Base-by-base conservation (phyloP, 1,284 basidiomycete genomes). In the Microbotryum violaceum region DNA sequence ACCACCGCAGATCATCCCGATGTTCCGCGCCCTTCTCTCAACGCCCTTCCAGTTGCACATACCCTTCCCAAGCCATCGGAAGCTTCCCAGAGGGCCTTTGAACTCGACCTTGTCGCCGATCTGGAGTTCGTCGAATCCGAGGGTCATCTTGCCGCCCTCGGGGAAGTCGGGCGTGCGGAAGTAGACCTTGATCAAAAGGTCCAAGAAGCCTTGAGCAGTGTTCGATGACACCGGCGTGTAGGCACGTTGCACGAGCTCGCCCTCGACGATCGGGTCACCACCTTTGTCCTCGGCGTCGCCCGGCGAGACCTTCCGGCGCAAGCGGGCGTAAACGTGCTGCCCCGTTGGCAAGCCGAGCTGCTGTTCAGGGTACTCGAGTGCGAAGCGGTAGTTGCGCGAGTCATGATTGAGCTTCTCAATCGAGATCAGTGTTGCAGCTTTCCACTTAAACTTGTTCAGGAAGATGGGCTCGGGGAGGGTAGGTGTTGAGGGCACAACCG, bases 31-130 rank as follows among this genome's bases (percentile, higher is more conserved):
- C 21, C 71, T 73, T 37, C 74, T 73, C 54, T 76, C 68, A 4
- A 74, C 66, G 0, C 79, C 78, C 56, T 77, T 75, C 76, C 80
- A 78, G 23, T 66, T 65, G 37, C 78, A 78, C 27, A 72, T 68
- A 0, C 79, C 78, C 14, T 74, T 66, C 0, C 82, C 82, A 6
- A 77, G 71, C 79, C 82, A 85, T 18, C 78, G 72, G 71, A 86
- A 85, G 2, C 79, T 79, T 0, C 85, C 85, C 3, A 85, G 73
- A 0, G 85, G 85, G 0, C 85, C 85, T 70, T 85, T 86, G 56
- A 85, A 68, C 64, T 85, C 82, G n/a, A 84, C 73, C 4, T 49
- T 66, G 55, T 84, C 82, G 9, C 80, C 83, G 4, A 81, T 66
- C 10, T 71, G 62, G 4, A 86, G 77, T 63, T 79, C 76, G 54